Conservation (phyloP, 352 stramenopile species). For the Phytopythium chamaehyphon region DNA sequence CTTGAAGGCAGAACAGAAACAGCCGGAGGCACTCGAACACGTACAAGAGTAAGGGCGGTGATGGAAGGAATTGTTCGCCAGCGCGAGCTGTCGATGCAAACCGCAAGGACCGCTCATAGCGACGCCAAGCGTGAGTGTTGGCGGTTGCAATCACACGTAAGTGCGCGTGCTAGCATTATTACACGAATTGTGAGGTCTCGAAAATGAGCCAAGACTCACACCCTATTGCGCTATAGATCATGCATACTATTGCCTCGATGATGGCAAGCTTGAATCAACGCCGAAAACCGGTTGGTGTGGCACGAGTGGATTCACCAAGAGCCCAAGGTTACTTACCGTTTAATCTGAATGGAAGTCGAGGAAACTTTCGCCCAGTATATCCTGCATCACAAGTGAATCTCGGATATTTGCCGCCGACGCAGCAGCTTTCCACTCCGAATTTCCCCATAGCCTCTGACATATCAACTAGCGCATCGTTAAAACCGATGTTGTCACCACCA, state of each 20-base stretch:
- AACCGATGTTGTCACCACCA: neutral
- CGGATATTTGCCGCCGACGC: conserved; percentile 38
- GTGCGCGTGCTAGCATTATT: neutral
- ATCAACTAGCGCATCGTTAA: neutral
- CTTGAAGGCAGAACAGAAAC: neutral
- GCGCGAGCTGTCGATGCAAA: conserved; percentile 26
- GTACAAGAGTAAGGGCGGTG: conserved; percentile 15
- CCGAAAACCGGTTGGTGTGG: conserved; percentile 12
- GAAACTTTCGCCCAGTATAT: conserved; percentile 31
- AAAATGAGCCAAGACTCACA: too few relatives aligned
- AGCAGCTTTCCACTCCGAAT: conserved; percentile 51
- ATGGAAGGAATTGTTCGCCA: conserved; percentile 47
- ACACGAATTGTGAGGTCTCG: neutral
- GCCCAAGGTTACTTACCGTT: too few relatives aligned
- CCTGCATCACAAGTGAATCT: conserved; percentile 46
- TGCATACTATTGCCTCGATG: conserved; percentile 47
- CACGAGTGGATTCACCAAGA: conserved; percentile 8
- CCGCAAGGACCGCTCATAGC: conserved; percentile 18
- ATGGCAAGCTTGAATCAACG: conserved; percentile 41
- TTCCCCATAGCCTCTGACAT: conserved; percentile 11
- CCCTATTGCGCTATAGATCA: conserved; percentile 32
- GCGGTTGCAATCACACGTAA: conserved; percentile 38
- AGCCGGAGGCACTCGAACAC: neutral
- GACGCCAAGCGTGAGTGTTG: conserved; percentile 17
- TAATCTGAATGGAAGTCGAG: conserved; percentile 35